Evolutionary conservation across 2,329 filamentous ascomycete genomes (phyloP).

Genomic region (Stachybotrys elegans): DNA sequence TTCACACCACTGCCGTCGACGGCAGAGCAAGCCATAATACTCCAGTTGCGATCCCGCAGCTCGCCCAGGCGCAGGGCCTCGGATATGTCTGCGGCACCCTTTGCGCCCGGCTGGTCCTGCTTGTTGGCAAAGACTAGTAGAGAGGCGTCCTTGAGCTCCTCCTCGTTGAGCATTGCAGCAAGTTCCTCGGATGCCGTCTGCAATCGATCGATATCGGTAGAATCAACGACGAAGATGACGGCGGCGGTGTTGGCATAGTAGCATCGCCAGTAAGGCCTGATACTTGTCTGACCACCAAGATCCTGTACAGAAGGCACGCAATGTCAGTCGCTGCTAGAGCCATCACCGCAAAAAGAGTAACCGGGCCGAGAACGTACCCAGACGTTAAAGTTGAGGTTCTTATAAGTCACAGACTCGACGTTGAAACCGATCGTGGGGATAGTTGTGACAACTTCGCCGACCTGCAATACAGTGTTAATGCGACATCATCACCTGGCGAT

Average conservation of each 20-base stretch:
- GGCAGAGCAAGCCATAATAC: slow-evolving; percentile 94
- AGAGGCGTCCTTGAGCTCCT: slow-evolving; percentile 88
- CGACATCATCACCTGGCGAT: background rate
- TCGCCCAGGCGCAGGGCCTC: slow-evolving; percentile 88
- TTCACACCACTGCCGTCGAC: slow-evolving; percentile 92
- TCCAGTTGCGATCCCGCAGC: slow-evolving; percentile 96
- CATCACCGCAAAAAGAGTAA: background rate
- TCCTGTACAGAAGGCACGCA: slow-evolving; percentile 51
- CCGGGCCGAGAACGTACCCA: slow-evolving; percentile 62
- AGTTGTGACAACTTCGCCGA: slow-evolving; percentile 97
- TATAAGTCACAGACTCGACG: slow-evolving; percentile 97
- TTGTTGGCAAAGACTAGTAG: slow-evolving; percentile 98
- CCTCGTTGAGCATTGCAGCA: slow-evolving; percentile 92
- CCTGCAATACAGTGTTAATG: slow-evolving; percentile 48
- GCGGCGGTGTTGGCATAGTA: slow-evolving; percentile 99
- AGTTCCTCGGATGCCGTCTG: slow-evolving; percentile 91
- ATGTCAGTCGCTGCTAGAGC: too few relatives aligned
- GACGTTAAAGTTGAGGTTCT: slow-evolving; percentile 97
- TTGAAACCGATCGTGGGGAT: slow-evolving; percentile 99
- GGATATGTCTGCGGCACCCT: slow-evolving; percentile 93
- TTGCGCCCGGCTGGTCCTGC: slow-evolving; percentile 95
- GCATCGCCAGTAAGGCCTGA: slow-evolving; percentile 97
- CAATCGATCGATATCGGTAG: slow-evolving; percentile 92
- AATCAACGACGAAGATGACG: slow-evolving; percentile 98
- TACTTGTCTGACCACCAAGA: slow-evolving; percentile 95